Evolutionary conservation across 352 stramenopile genomes (phyloP).

Genomic region (Saprolegnia diclina): DNA sequence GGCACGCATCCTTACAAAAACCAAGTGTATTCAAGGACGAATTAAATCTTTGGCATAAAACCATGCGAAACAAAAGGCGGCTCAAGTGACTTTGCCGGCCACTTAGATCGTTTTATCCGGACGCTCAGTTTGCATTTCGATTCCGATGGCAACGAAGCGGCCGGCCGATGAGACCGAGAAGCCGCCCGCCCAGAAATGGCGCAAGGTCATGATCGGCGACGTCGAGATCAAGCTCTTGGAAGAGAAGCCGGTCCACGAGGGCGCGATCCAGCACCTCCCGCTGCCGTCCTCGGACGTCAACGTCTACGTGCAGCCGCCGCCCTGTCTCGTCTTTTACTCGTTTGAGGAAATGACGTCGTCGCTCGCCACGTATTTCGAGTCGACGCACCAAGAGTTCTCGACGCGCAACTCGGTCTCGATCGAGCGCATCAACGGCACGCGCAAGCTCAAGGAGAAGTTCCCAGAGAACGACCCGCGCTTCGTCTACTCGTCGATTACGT

Average conservation of each 20-base stretch:
- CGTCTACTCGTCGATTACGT: slow-evolving; percentile 27
- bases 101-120: neutral
- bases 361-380: slow-evolving; percentile 21
- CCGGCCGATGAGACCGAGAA: neutral
- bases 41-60: neutral
- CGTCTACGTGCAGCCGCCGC: slow-evolving; percentile 17
- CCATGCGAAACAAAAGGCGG: neutral
- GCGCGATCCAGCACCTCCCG: slow-evolving; percentile 10
- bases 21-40: neutral
- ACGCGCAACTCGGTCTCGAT: slow-evolving; percentile 26
- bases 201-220: slow-evolving; percentile 10
- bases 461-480: slow-evolving; percentile 26
- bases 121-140: slow-evolving; percentile 1
- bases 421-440: slow-evolving; percentile 17
- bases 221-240: slow-evolving; percentile 22
- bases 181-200: slow-evolving; percentile 4
- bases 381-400: slow-evolving; percentile 26
- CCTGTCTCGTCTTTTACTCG: slow-evolving; percentile 25
- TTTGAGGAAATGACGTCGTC: slow-evolving; percentile 21
- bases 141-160: neutral
- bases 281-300: neutral
- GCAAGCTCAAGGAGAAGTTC: slow-evolving; percentile 8
- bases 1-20: neutral
- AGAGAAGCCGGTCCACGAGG: neutral
- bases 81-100: slow-evolving; percentile 9